Base-by-base conservation (phyloP, 805 yeast genomes). In the Yamadazyma endophytica region DNA sequence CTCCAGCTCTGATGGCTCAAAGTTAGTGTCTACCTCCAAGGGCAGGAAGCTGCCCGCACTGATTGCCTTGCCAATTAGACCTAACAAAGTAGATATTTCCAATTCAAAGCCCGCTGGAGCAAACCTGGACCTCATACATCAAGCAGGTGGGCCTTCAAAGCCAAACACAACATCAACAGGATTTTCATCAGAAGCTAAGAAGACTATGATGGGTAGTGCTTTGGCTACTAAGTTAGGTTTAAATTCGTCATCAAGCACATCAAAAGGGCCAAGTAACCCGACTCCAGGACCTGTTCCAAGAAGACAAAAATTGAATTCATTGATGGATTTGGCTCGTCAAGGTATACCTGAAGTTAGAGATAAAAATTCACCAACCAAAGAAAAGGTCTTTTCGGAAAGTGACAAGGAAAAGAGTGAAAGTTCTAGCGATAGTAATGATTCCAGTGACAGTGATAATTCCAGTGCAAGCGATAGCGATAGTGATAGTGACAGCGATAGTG, bases 261-360 rank as follows among this genome's bases (percentile, higher is more conserved):
- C 21, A 20, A 8, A 20, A 20, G 21, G 21, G 11, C 9, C 11
- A 20, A 20, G 11, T 20, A n/a, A n/a, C n/a, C n/a, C n/a, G n/a
- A n/a, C n/a, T n/a, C n/a, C n/a, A n/a, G n/a, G n/a, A n/a, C n/a
- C 8, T 9, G 21, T 11, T 20, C 8, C 14, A 6, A 48, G 41
- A 29, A 50, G 47, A 27, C 62, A 62, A 1, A 71, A 79, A 0
- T 63, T 76, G 32, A 43, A 53, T 12, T 73, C 83, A 1, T 54
- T 81, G 19, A 70, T 75, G 3, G 82, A 79, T 37, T 57, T 81
- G 36, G 78, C 70, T 4, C 64, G 70, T n/a, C 63, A 79, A 31
- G 87, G 85, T 4, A 68, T 80, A 9, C 88, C 88, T 2, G 83
- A 75, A 13, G 85, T 80, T 0, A 70, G 66, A 33, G 84, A 78